These are phyloP conservation scores for Papilionanthe hybrid DNA, from an alignment of 116 monocot genomes.

Conservation along the genomic window DNA sequence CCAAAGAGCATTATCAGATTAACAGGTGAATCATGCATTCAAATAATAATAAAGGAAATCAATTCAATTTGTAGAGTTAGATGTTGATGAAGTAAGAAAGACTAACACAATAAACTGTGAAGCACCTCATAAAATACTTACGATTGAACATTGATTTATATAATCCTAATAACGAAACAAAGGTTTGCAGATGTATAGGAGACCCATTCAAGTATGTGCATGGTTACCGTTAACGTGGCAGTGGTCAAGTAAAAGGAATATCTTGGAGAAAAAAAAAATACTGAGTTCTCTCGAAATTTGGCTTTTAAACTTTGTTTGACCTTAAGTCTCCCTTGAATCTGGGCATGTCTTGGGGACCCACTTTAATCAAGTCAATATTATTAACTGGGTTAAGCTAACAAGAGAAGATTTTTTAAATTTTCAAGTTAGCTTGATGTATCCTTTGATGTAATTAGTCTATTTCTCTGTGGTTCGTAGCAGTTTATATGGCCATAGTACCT, in stretches of 20 bases:
- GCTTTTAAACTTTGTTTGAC: not conserved
- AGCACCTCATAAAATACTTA: not conserved
- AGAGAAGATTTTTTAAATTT: too few relatives aligned
- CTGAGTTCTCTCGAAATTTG: not conserved
- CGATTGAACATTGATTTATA: not conserved
- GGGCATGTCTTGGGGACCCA: too few relatives aligned
- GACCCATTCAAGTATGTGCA: not conserved
- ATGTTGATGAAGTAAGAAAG: not conserved
- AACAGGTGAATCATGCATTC: not conserved
- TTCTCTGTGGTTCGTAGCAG: too few relatives aligned
- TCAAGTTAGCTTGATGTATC: too few relatives aligned
- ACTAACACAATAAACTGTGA: not conserved
- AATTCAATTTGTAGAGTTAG: not conserved
- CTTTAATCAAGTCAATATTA: too few relatives aligned
- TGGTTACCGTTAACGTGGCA: not conserved
- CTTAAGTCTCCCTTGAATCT: too few relatives aligned
- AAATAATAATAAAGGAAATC: not conserved
- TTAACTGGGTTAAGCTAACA: too few relatives aligned
- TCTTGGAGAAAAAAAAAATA: not conserved
- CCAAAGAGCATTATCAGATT: not conserved
- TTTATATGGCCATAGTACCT: too few relatives aligned
- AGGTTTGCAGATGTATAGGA: not conserved
- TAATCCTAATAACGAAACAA: not conserved
- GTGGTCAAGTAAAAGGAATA: not conserved
- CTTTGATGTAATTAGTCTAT: too few relatives aligned